Base-by-base conservation (phyloP, 371 early-diverging fungal species). In the Rozella allomycis region DNA sequence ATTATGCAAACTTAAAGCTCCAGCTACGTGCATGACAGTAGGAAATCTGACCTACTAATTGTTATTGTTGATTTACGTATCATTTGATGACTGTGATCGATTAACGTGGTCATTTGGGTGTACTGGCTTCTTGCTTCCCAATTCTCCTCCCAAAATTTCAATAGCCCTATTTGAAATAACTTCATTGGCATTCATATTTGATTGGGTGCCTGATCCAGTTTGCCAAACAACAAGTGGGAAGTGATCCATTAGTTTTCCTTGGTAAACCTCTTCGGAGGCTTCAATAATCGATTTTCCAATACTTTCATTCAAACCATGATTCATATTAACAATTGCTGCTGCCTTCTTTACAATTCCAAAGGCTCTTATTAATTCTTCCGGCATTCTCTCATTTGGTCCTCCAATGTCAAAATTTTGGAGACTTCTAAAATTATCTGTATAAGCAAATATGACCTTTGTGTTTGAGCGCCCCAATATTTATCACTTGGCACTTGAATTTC, bases 51-150 rank as follows among this genome's bases (percentile, higher is more conserved):
- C 1, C 3, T 16, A 5, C 12, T 5, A 4, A 9, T 16, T 5
- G 3, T 3, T 3, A 3, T 18, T 30, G 10, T 10, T 25, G 26
- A 47, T 53, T 48, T 42, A 69, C 63, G 86, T 78, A 49, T 90
- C 91, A 43, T 90, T 90, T 25, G 85, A 83, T 11, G 87, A 86
- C 56, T 88, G 90, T 42, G 73, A 71, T 70, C 77, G 85, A 67
- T 91, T 91, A 47, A 88, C 86, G 38, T 87, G 86, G 50, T 91
- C 91, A 58, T 91, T 90, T 33, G 91, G 91, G 54, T 90, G 91
- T 17, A 88, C 85, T 4, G 84, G 86, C 35, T 55, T 68, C 64
- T 86, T 82, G 55, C 65, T 64, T 21, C 91, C 91, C 20, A 77
- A 52, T 41, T 74, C 67, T 26, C 83, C 88, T 35, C 85, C 86